Conservation (phyloP, 1,284 basidiomycete species). For the Trametes hirsuta region DNA sequence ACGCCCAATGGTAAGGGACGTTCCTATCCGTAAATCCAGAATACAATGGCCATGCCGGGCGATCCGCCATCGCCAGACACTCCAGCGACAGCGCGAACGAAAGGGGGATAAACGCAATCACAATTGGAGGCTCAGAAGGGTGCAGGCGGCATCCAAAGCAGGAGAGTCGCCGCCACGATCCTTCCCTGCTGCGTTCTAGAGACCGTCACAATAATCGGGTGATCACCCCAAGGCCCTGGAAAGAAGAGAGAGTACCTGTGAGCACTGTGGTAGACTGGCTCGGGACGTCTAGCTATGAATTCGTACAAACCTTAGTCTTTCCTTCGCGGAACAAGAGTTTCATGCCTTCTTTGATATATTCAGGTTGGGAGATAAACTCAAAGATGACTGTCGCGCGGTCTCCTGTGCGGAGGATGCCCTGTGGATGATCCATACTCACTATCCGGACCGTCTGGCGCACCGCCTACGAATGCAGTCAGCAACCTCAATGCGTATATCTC, state of each 20-base stretch:
- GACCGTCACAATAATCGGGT: conserved; percentile 37
- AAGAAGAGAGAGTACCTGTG: too few relatives aligned
- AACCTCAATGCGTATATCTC: background rate
- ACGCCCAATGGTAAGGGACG: background rate
- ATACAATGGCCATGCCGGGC: background rate
- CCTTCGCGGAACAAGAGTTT: conserved; percentile 91
- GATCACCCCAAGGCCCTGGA: conserved; percentile 41
- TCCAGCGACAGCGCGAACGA: background rate
- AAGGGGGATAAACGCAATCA: too few relatives aligned
- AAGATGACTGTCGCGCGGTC: conserved; percentile 90
- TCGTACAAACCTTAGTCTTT: conserved; percentile 76
- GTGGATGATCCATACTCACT: conserved; percentile 85
- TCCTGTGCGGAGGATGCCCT: conserved; percentile 86
- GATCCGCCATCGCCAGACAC: background rate
- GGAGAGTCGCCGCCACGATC: background rate
- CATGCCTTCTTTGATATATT: conserved; percentile 91
- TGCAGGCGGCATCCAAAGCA: background rate
- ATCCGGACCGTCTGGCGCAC: conserved; percentile 92
- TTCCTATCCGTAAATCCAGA: conserved; percentile 1
- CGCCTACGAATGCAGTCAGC: conserved; percentile 47
- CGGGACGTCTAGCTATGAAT: background rate
- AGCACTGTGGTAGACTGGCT: too few relatives aligned
- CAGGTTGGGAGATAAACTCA: conserved; percentile 88
- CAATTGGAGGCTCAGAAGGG: too few relatives aligned
- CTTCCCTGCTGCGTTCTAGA: background rate